Percentiles rank a stretch among this genome's conserved stretches.
These are phyloP conservation scores for Penicillium mononematosum DNA, from an alignment of 495 filamentous ascomycete species.

Conservation along the genomic window DNA sequence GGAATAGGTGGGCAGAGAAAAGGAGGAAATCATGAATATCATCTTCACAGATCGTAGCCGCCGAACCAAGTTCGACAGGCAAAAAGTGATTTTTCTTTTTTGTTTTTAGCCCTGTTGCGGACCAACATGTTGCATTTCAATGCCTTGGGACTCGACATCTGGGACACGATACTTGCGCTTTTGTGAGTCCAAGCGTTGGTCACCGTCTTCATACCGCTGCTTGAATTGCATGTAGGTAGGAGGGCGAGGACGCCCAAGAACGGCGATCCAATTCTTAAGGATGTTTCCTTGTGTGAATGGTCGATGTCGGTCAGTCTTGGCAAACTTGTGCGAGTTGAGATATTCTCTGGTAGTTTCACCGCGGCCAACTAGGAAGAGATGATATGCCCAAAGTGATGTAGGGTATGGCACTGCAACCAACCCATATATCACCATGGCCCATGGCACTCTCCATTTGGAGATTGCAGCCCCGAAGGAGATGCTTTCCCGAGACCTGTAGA, in stretches of 20 bases:
- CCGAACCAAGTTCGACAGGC: slow-evolving; percentile 10
- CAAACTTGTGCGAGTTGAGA: slow-evolving; percentile 91
- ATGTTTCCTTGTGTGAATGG: slow-evolving; percentile 81
- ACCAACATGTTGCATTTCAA: slow-evolving; percentile 61
- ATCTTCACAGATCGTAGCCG: slow-evolving; percentile 25
- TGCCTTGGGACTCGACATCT: slow-evolving; percentile 51
- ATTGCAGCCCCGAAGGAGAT: slow-evolving; percentile 68
- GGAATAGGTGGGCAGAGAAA: slow-evolving; percentile 13
- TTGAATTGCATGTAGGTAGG: slow-evolving; percentile 93
- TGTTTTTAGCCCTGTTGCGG: slow-evolving; percentile 19
- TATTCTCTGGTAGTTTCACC: slow-evolving; percentile 97
- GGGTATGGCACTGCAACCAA: slow-evolving; percentile 76
- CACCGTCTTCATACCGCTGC: slow-evolving; percentile 68
- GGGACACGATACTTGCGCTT: slow-evolving; percentile 54
- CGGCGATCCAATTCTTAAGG: slow-evolving; percentile 75
- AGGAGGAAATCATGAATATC: slow-evolving; percentile 18
- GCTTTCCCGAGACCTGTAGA: slow-evolving; percentile 59
- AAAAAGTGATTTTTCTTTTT: slow-evolving; percentile 3
- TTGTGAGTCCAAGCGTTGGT: slow-evolving; percentile 74
- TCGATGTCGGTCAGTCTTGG: slow-evolving; percentile 84
- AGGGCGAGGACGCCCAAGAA: slow-evolving; percentile 77
- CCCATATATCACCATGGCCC: slow-evolving; percentile 86
- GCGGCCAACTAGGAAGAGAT: slow-evolving; percentile 82
- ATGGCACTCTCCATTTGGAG: slow-evolving; percentile 69
- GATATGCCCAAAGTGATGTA: slow-evolving; percentile 78